phyloP scores from a whole-genome alignment of 164 flowering plant genomes.

The Aristolochia fimbriata region DNA sequence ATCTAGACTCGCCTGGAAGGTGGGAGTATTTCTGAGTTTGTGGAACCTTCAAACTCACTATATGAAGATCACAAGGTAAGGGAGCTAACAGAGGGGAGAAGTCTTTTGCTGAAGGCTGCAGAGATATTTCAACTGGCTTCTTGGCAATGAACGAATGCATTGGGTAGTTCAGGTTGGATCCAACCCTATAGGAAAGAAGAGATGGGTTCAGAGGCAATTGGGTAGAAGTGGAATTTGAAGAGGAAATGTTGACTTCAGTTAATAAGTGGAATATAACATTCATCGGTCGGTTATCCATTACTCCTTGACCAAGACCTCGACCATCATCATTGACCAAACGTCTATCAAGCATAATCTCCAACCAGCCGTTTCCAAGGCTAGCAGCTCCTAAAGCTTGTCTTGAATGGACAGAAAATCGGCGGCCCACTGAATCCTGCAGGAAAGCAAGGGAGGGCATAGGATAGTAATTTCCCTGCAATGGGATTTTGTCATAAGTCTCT shows the following conservation, averaged over 20 bases:
- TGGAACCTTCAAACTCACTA: constrained; percentile 84
- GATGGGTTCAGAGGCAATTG: constrained; percentile 58
- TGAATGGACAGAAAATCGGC: constrained; percentile 79
- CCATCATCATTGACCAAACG: constrained; percentile 81
- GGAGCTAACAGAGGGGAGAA: constrained; percentile 68
- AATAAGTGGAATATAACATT: constrained; percentile 73
- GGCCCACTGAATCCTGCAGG: constrained; percentile 72
- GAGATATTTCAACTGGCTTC: constrained; percentile 48
- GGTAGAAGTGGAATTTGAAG: constrained; percentile 27
- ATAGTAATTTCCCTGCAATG: constrained; percentile 93
- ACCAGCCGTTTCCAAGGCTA: constrained; percentile 78
- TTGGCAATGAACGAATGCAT: constrained; percentile 66
- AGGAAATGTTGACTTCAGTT: constrained; percentile 59
- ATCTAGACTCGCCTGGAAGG: constrained; percentile 40
- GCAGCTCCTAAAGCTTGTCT: constrained; percentile 90
- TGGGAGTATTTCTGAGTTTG: constrained; percentile 54
- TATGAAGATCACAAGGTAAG: constrained; percentile 90
- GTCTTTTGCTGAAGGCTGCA: constrained; percentile 46
- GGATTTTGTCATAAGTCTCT: constrained; percentile 88
- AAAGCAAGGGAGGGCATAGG: constrained; percentile 99
- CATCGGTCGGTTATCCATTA: constrained; percentile 88
- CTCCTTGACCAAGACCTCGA: constrained; percentile 99
- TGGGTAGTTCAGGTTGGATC: constrained; percentile 79
- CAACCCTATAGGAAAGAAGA: constrained; percentile 66
- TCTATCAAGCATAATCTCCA: constrained; percentile 95